These are phyloP conservation scores for Coix lacrymajobi DNA, from an alignment of 176 grass and related monocot genomes.

Conservation along the genomic window DNA sequence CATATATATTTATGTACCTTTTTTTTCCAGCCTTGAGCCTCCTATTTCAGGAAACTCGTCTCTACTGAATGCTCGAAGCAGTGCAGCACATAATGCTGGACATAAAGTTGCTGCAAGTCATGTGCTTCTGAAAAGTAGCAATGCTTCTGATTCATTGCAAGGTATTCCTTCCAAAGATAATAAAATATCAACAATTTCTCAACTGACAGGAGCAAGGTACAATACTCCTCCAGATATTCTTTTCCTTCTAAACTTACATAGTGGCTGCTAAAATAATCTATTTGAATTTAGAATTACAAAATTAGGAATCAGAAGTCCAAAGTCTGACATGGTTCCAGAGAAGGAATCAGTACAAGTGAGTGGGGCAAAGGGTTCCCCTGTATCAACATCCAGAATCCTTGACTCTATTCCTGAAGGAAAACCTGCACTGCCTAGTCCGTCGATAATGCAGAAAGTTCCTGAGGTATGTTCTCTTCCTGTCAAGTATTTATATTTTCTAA, in stretches of 20 bases:
- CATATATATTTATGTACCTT: not conserved
- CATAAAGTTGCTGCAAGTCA: slow-evolving; percentile 31
- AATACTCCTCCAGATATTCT: not conserved
- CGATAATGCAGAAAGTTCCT: slow-evolving; percentile 47
- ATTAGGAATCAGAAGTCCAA: slow-evolving; percentile 40
- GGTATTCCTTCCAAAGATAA: slow-evolving; percentile 31
- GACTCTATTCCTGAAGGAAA: slow-evolving; percentile 34
- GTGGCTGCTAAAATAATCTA: slow-evolving; percentile 22
- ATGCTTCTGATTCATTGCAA: slow-evolving; percentile 36
- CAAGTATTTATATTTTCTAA: not conserved
- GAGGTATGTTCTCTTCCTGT: slow-evolving; percentile 41
- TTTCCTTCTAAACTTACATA: slow-evolving; percentile 21
- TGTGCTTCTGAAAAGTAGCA: slow-evolving; percentile 26
- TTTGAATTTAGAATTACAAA: slow-evolving; percentile 49
- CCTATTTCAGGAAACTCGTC: slow-evolving; percentile 15
- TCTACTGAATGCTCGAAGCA: slow-evolving; percentile 27
- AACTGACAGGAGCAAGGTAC: slow-evolving; percentile 52
- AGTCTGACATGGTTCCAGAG: slow-evolving; percentile 25
- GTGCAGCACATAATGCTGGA: slow-evolving; percentile 27
- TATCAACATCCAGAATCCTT: slow-evolving; percentile 24
- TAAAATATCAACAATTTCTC: slow-evolving; percentile 27
- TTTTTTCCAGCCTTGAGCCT: slow-evolving; percentile 44
- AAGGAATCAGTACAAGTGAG: slow-evolving; percentile 27
- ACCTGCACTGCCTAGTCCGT: slow-evolving; percentile 40
- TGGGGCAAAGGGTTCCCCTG: slow-evolving; percentile 36